Conservation (phyloP, 495 filamentous ascomycete genomes). For the Penicillium bovifimosum region DNA sequence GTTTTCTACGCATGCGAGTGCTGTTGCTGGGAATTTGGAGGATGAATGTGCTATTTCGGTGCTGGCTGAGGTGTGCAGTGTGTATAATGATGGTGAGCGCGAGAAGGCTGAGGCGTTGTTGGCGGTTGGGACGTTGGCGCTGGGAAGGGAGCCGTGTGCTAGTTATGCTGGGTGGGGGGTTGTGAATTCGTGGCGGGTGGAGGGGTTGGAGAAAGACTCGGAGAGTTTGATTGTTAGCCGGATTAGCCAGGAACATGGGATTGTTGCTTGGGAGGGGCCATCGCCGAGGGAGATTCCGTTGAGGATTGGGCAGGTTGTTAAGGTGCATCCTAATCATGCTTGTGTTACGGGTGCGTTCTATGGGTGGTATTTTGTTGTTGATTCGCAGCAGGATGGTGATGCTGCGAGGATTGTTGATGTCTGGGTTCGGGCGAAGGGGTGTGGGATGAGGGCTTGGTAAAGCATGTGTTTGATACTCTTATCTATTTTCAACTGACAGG, state of each 20-base stretch:
- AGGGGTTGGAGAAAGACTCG: background rate
- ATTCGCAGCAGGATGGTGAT: constrained; percentile 52
- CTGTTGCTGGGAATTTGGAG: constrained; percentile 32
- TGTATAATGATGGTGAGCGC: constrained; percentile 54
- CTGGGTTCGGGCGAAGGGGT: constrained; percentile 47
- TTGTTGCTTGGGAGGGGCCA: constrained; percentile 25
- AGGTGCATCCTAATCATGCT: constrained; percentile 80
- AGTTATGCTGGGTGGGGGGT: constrained; percentile 69
- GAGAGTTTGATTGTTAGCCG: constrained; percentile 25
- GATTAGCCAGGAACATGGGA: constrained; percentile 36
- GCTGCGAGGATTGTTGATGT: constrained; percentile 60
- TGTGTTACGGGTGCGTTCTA: constrained; percentile 72
- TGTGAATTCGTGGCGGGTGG: constrained; percentile 53
- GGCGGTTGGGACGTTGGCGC: constrained; percentile 61
- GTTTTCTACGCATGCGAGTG: constrained; percentile 60
- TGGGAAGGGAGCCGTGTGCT: constrained; percentile 72
- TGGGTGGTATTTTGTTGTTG: constrained; percentile 72
- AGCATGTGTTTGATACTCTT: too few species aligned
- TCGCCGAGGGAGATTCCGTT: constrained; percentile 20
- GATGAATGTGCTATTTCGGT: constrained; percentile 62
- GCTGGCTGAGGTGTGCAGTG: constrained; percentile 63
- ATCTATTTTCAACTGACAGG: too few species aligned
- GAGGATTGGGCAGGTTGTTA: constrained; percentile 44
- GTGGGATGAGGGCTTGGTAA: constrained; percentile 6
- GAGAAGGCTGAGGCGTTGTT: constrained; percentile 59